Percentiles rank a stretch among this genome's conserved stretches.
These are phyloP conservation scores for Beta macrorhiza DNA, from an alignment of 179 eudicot species.

Conservation along the genomic window DNA sequence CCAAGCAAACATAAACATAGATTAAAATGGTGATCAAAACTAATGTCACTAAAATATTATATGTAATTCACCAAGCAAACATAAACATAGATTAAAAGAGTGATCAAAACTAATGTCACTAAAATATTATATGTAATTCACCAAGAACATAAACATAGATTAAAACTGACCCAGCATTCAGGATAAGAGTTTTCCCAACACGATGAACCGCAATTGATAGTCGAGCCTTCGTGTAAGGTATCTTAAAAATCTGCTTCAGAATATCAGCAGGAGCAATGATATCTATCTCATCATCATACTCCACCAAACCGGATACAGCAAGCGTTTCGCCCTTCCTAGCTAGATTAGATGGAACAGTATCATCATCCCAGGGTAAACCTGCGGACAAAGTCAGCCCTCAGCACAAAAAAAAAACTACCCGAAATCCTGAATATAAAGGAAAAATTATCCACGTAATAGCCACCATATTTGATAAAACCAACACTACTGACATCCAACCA, in stretches of 20 bases:
- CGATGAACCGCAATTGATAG: constrained; percentile 91
- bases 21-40: too few species aligned
- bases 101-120: too few species aligned
- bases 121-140: too few species aligned
- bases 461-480: neutral
- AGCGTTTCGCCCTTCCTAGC: constrained; percentile 88
- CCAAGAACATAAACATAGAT: too few species aligned
- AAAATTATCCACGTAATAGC: neutral
- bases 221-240: constrained; percentile 89
- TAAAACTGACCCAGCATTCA: constrained; percentile 74
- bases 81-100: too few species aligned
- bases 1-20: neutral
- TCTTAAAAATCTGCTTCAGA: constrained; percentile 89
- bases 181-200: constrained; percentile 76
- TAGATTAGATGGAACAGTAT: constrained; percentile 53
- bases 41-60: too few species aligned
- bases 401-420: neutral
- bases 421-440: neutral
- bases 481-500: constrained; percentile 2
- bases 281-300: constrained; percentile 89
- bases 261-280: constrained; percentile 94
- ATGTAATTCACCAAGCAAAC: too few species aligned
- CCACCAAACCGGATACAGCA: constrained; percentile 88
- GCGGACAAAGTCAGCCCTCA: constrained; percentile 26
- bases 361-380: constrained; percentile 76